Conservation (phyloP, 129 eudicot genomes). For the Flaveria robusta region DNA sequence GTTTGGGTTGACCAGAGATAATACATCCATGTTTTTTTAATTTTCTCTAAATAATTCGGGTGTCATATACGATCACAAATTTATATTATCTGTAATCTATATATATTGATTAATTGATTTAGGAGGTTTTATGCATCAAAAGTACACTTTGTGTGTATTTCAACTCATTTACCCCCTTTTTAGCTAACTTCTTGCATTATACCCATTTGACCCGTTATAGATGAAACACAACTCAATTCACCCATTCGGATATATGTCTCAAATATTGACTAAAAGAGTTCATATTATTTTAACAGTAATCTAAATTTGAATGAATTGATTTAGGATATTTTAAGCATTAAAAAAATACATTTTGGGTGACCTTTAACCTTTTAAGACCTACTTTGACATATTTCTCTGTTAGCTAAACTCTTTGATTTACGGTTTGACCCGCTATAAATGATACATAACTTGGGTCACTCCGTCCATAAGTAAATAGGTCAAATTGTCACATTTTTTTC, state of each 20-base stretch:
- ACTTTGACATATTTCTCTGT: neutral
- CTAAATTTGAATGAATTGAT: neutral
- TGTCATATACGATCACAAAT: neutral
- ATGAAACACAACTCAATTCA: neutral
- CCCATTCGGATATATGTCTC: neutral
- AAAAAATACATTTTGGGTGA: neutral
- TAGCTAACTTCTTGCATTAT: neutral
- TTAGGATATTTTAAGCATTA: neutral
- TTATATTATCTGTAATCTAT: neutral
- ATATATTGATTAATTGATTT: neutral
- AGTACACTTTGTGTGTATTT: neutral
- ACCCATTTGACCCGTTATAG: neutral
- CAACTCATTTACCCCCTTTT: neutral
- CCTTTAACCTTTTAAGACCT: neutral
- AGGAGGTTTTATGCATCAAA: neutral
- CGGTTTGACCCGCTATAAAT: neutral
- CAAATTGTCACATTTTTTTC: neutral
- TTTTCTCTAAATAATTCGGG: neutral
- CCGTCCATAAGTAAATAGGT: neutral
- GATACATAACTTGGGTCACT: neutral
- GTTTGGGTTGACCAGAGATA: neutral
- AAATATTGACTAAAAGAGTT: neutral
- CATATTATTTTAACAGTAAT: neutral
- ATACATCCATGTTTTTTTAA: neutral
- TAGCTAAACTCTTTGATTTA: neutral